Evolutionary conservation across 257 asterid genomes (phyloP), one percentile per base, ranked within the genome.

Genomic region (Plectranthus barbatus): DNA sequence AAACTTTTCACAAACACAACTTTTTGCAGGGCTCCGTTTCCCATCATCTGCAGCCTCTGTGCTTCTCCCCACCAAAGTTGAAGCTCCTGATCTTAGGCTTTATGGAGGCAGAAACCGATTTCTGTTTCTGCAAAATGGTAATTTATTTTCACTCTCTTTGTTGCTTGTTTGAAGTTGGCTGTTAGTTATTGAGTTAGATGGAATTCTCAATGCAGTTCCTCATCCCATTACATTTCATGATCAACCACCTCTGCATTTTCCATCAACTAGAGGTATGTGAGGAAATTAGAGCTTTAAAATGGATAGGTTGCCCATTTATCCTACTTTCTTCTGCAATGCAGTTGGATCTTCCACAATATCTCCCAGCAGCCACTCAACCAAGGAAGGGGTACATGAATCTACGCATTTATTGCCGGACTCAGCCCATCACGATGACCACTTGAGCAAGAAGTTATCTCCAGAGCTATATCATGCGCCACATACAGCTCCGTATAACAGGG

Each of bases 21-120:
- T 34, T 62, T 59, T 65, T 56, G 79, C 81, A 87, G 95, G 94
- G 19, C 62, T 83, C 60, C 60, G 68, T 69, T 66, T 81, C 23
- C 75, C 75, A 53, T 69, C 82, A 23, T 77, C 76, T 33, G 66
- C 76, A 70, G 76, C 81, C 60, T 77, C 87, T 18, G 47, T 63
- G 66, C 18, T 79, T 62, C 76, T 68, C 41, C 76, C 53, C 39
- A 69, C 48, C 70, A 77, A 76, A 62, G 65, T 33, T 9, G 57
- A 67, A 74, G 42, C 61, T 39, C 39, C 42, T 48, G 63, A 73
- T 46, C 68, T 44, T 26, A 26, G 31, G 31, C 31, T 26, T 26
- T 26, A 26, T 26, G 31, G 31, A 26, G 31, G 31, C 34, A 39
- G 31, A 42, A 56, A 49, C 6, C 76, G 40, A 13, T 29, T 64